Base-by-base conservation (phyloP, 2,329 filamentous ascomycete genomes). In the Alternaria atra region DNA sequence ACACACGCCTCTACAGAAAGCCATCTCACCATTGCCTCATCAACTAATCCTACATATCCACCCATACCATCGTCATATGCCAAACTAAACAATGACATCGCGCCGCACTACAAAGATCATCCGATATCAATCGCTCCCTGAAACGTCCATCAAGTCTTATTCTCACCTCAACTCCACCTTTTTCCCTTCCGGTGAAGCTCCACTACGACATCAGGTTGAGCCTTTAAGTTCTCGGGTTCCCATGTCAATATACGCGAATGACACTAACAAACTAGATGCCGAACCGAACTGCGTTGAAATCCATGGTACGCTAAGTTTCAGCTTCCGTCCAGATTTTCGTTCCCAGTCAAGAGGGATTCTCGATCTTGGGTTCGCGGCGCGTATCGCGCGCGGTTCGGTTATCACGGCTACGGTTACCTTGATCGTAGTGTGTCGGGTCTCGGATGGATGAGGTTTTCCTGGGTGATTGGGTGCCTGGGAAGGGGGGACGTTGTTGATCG, bases 301-400 rank as follows among this genome's bases (percentile, higher is more conserved):
- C 15, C 8, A 50, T 35, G 46, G 46, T 50, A 50, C 46, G 46
- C 46, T 50, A 50, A 15, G 46, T 50, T 50, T 50, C 46, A 37
- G 46, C 46, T 37, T 50, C 30, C 46, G 46, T 35, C 30, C 32
- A 25, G 23, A 25, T 35, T 50, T 50, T 37, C 32, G 34, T 23
- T 25, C 20, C 9, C 8, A 37, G 20, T 8, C 27, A 8, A 23
- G 13, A n/a, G 7, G 46, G 25, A 42, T 7, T 34, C 32, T 50
- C 46, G 20, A 50, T 37, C 20, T 50, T 50, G 46, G 30, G 46
- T 50, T 50, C 32, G 46, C 46, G 25, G 32, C 46, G 32, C 30
- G 34, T 50, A 50, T 20, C 20, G 46, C 32, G 30, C 23, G 23
- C 20, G 46, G 30, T 25, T 44, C 20, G 13, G 23, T 25, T 15